These are phyloP conservation scores for Spatholobus suberectus DNA, from an alignment of 306 rosid genomes.

Conservation along the genomic window DNA sequence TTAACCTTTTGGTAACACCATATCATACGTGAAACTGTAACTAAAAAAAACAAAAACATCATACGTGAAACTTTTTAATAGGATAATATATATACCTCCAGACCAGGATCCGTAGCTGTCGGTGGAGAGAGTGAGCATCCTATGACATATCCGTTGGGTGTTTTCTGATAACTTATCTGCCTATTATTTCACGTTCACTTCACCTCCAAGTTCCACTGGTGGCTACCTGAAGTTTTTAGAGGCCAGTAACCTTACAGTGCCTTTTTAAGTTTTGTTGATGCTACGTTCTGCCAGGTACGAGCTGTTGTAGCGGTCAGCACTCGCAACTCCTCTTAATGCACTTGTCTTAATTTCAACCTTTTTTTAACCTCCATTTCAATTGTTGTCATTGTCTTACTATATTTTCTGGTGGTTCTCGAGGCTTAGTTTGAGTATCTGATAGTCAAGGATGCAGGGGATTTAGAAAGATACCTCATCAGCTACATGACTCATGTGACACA, in stretches of 20 bases:
- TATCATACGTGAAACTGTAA: background rate
- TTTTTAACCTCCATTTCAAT: background rate
- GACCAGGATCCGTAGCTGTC: constrained; percentile 42
- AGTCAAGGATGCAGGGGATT: background rate
- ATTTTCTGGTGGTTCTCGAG: background rate
- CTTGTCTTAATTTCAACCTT: constrained; percentile 4
- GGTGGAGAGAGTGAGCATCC: constrained; percentile 55
- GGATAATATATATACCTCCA: background rate
- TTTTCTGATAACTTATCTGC: constrained; percentile 27
- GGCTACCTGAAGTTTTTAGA: background rate
- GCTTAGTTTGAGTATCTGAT: background rate
- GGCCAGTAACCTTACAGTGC: background rate
- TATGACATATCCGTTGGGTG: constrained; percentile 41
- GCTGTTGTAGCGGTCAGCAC: background rate
- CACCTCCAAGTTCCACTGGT: constrained; percentile 35
- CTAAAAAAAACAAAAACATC: too few species aligned
- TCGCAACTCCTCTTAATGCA: background rate
- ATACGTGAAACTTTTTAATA: constrained; percentile 7
- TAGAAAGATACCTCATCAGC: background rate
- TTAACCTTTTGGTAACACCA: constrained; percentile 13
- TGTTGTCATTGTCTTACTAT: constrained; percentile 1
- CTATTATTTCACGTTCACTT: constrained; percentile 44
- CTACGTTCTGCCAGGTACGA: constrained; percentile 43
- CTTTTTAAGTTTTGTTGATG: constrained; percentile 28
- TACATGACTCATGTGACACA: background rate